Conservation (phyloP, 768 basidiomycete species). For the Hypholoma sublateritium region DNA sequence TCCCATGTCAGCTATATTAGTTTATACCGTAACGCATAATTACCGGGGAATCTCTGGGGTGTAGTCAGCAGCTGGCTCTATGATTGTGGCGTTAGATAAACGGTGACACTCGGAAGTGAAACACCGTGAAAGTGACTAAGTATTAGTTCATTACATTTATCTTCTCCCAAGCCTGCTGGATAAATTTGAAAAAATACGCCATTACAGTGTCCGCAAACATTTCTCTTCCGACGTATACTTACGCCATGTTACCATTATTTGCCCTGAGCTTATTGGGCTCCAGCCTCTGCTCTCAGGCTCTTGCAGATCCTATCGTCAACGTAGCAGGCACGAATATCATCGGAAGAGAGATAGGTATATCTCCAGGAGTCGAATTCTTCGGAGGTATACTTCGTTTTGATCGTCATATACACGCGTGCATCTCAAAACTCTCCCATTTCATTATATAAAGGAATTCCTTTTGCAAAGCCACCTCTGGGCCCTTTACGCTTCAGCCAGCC, state of each 20-base stretch:
- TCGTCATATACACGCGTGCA: neutral
- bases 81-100: too few relatives aligned
- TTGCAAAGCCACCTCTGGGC: conserved; percentile 49
- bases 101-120: too few relatives aligned
- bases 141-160: too few relatives aligned
- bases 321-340: neutral
- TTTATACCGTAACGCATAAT: too few relatives aligned
- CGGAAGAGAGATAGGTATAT: neutral
- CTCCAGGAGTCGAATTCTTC: neutral
- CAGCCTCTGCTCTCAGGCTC: neutral
- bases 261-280: neutral
- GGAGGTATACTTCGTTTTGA: neutral
- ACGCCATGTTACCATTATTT: neutral
- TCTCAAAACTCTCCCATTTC: neutral
- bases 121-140: too few relatives aligned
- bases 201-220: too few relatives aligned
- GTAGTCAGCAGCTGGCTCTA: too few relatives aligned
- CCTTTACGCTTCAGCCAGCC: conserved; percentile 41
- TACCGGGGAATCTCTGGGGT: too few relatives aligned
- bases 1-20: too few relatives aligned
- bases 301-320: neutral
- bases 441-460: conserved; percentile 51
- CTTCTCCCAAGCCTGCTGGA: too few relatives aligned
- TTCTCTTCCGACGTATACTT: too few relatives aligned
- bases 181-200: too few relatives aligned